Conservation (phyloP, 768 basidiomycete species). For the Termitomyces bulborhizus region DNA sequence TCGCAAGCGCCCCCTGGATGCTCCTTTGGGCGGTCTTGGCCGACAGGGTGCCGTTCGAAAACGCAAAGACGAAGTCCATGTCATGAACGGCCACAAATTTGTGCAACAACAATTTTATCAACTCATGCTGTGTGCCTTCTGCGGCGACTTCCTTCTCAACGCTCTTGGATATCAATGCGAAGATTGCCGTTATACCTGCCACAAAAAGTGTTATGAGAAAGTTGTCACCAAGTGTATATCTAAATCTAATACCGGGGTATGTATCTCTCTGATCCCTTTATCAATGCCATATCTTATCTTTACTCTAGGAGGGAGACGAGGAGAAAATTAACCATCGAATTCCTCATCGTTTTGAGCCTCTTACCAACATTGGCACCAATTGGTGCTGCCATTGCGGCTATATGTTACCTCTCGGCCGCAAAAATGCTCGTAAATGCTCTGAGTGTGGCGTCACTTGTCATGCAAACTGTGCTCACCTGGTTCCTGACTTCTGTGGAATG, state of each 20-base stretch:
- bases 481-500: conserved; percentile 99
- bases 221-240: conserved; percentile 99
- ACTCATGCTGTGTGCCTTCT: conserved; percentile 97
- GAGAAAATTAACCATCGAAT: conserved; percentile 99
- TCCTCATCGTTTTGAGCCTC: conserved; percentile 94
- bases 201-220: conserved; percentile 98
- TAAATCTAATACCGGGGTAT: conserved; percentile 89
- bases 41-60: conserved; percentile 98
- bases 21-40: conserved; percentile 78
- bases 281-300: conserved; percentile 1
- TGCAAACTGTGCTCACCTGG: conserved; percentile 94
- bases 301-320: conserved; percentile 80
- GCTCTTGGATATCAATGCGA: conserved; percentile 99
- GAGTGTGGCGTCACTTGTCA: conserved; percentile 98
- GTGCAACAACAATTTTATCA: conserved; percentile 97
- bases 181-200: conserved; percentile 97
- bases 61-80: conserved; percentile 96
- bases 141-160: conserved; percentile 95
- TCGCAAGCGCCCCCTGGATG: conserved; percentile 92
- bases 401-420: conserved; percentile 93
- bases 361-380: conserved; percentile 95
- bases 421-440: conserved; percentile 92
- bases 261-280: conserved; percentile 20
- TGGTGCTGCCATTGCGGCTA: conserved; percentile 99
- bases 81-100: conserved; percentile 99